phyloP scores from a whole-genome alignment of 2,329 filamentous ascomycete species.

The Nothophaeocryptopus gaeumannii region DNA sequence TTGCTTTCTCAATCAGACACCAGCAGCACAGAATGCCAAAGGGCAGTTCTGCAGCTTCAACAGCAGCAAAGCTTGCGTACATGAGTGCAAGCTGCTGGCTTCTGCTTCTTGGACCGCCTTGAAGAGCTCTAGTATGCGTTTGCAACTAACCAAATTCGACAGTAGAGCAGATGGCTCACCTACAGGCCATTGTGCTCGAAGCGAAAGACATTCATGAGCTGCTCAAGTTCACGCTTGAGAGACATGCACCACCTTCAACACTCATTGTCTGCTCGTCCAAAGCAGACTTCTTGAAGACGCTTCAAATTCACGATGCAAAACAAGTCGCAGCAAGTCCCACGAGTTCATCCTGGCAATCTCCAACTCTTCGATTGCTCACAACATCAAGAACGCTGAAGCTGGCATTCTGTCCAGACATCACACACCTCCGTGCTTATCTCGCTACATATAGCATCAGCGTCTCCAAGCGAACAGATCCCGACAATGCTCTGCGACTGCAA shows the following conservation, averaged over 20 bases:
- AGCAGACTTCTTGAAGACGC: constrained; percentile 60
- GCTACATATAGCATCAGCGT: constrained; percentile 20
- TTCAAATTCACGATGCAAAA: constrained; percentile 35
- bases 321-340: neutral
- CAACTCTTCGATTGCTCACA: constrained; percentile 67
- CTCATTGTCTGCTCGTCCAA: constrained; percentile 69
- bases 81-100: too few relatives aligned
- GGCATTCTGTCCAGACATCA: constrained; percentile 71
- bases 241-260: constrained; percentile 58
- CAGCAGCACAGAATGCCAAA: too few relatives aligned
- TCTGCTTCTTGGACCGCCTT: too few relatives aligned
- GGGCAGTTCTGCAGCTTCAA: too few relatives aligned
- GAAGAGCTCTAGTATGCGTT: too few relatives aligned
- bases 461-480: constrained; percentile 1
- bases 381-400: constrained; percentile 67
- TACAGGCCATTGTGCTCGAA: constrained; percentile 39
- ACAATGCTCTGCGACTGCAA: constrained; percentile 11
- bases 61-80: too few relatives aligned
- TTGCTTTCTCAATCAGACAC: too few relatives aligned
- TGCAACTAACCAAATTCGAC: too few relatives aligned
- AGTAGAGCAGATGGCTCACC: constrained; percentile 10
- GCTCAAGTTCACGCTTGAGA: constrained; percentile 61
- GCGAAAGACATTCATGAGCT: constrained; percentile 49
- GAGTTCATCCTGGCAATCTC: constrained; percentile 24
- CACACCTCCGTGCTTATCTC: constrained; percentile 74